Evolutionary conservation across 148 eudicot species (phyloP).

Genomic region (Diospyros kaki): DNA sequence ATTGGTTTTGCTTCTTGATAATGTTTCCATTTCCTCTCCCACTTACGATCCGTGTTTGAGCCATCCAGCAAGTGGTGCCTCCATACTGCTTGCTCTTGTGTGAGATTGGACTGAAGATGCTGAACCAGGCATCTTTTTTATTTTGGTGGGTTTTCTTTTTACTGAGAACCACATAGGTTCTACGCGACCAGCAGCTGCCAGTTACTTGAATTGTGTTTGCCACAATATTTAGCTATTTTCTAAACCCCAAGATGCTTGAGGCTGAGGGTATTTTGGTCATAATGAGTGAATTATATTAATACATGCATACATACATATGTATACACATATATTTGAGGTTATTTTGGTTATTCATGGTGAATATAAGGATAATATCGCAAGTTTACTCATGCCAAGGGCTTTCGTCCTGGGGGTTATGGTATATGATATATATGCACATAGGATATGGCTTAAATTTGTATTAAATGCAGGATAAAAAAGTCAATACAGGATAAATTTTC

Average conservation of each 20-base stretch:
- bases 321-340: no score
- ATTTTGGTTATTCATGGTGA: no score
- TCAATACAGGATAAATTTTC: no score
- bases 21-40: background rate
- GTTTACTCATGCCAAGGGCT: no score
- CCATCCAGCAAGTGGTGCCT: background rate
- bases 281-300: no score
- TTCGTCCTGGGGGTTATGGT: no score
- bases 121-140: background rate
- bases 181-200: background rate
- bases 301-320: no score
- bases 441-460: no score
- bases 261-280: background rate
- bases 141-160: background rate
- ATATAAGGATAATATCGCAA: no score
- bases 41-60: background rate
- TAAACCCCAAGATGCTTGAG: background rate
- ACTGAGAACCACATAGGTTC: background rate
- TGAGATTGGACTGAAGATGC: background rate
- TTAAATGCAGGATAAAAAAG: no score
- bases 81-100: background rate
- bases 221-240: background rate
- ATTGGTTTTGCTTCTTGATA: background rate
- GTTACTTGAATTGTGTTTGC: conserved; percentile 6
- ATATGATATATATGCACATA: no score